These are phyloP conservation scores for Chalaropsis ovoidea DNA, from an alignment of 2,329 filamentous ascomycete genomes.

Conservation along the genomic window DNA sequence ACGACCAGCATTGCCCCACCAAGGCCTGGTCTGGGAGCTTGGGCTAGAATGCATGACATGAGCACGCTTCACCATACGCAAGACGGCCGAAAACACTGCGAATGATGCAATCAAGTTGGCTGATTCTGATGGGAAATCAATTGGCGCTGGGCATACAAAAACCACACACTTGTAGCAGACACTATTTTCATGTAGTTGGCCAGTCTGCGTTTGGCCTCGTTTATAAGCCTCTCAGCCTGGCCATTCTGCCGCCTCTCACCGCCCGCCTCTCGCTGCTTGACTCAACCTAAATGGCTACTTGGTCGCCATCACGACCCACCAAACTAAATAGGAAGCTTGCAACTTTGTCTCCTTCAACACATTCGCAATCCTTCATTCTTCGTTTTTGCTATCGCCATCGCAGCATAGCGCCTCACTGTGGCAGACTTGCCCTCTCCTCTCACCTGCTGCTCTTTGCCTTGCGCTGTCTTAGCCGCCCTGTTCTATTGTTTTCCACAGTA, in stretches of 20 bases:
- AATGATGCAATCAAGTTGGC: background rate
- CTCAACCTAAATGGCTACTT: background rate
- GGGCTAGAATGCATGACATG: background rate
- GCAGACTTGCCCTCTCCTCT: conserved; percentile 20
- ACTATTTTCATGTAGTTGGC: no score
- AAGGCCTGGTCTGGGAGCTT: background rate
- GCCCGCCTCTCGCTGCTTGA: background rate
- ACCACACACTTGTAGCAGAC: no score
- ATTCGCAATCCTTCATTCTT: background rate
- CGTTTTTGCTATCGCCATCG: background rate
- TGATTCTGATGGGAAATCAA: no score
- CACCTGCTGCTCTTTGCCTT: background rate
- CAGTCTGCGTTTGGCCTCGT: no score
- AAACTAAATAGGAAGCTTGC: background rate
- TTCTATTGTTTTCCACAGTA: conserved; percentile 5
- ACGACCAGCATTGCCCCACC: background rate
- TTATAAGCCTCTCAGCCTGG: conserved; percentile 8
- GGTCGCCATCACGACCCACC: background rate
- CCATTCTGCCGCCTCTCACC: conserved; percentile 20
- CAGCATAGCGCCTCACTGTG: conserved; percentile 25
- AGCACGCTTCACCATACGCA: background rate
- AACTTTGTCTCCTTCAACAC: background rate
- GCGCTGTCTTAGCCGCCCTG: conserved; percentile 13
- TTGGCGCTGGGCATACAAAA: no score
- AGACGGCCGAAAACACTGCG: background rate